Conservation (phyloP, 2,329 filamentous ascomycete genomes). For the Aspergillus amoenus region DNA sequence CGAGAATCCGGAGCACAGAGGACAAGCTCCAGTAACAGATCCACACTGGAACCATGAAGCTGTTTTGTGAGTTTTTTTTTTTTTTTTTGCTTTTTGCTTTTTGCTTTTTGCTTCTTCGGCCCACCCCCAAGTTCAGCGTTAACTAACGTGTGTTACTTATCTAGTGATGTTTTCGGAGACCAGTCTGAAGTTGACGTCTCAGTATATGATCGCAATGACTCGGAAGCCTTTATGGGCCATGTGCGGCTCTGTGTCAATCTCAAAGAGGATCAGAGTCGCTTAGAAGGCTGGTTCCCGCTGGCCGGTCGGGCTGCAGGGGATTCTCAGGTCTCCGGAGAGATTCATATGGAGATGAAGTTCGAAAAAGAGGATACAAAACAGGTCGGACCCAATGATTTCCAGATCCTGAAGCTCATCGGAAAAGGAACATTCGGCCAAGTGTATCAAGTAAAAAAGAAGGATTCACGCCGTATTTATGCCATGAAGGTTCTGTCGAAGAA, state of each 20-base stretch:
- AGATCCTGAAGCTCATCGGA: slow-evolving; percentile 92
- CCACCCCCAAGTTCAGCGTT: not conserved
- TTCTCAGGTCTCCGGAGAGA: slow-evolving; percentile 75
- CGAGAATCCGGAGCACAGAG: slow-evolving; percentile 60
- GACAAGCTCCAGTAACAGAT: slow-evolving; percentile 69
- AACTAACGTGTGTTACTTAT: slow-evolving; percentile 1
- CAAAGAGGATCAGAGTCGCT: slow-evolving; percentile 66
- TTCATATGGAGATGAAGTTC: slow-evolving; percentile 82
- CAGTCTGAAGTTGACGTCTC: slow-evolving; percentile 90
- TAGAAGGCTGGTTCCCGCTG: slow-evolving; percentile 83
- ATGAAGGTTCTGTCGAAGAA: slow-evolving; percentile 99
- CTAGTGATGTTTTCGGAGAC: slow-evolving; percentile 82
- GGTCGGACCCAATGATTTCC: slow-evolving; percentile 92
- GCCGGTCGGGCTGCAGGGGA: slow-evolving; percentile 78
- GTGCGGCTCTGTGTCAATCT: slow-evolving; percentile 75
- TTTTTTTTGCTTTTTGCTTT: not conserved
- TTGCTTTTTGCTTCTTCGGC: not conserved
- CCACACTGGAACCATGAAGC: slow-evolving; percentile 96
- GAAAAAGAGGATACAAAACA: slow-evolving; percentile 86
- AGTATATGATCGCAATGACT: slow-evolving; percentile 81
- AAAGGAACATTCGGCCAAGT: slow-evolving; percentile 99
- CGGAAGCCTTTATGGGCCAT: slow-evolving; percentile 89
- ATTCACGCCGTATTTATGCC: slow-evolving; percentile 92
- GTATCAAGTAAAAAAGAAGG: slow-evolving; percentile 96
- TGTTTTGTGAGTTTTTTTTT: slow-evolving; percentile 70